phyloP scores from a whole-genome alignment of 257 asterid genomes.

The Penstemon davidsonii region DNA sequence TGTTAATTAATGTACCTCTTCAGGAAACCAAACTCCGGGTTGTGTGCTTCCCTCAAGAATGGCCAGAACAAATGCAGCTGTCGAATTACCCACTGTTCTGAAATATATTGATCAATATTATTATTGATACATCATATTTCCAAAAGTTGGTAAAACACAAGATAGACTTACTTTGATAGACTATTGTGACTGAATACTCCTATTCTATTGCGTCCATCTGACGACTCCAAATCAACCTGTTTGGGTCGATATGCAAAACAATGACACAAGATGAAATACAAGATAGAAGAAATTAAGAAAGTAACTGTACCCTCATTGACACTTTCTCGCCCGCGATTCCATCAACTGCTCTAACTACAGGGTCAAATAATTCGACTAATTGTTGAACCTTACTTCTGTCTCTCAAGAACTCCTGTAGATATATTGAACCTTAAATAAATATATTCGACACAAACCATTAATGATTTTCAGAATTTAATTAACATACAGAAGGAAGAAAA shows the following conservation, averaged over 20 bases:
- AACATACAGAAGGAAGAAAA: constrained; percentile 76
- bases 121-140: background rate
- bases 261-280: background rate
- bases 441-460: constrained; percentile 13
- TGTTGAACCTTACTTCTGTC: constrained; percentile 80
- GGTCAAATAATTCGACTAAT: constrained; percentile 74
- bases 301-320: constrained; percentile 75
- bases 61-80: constrained; percentile 79
- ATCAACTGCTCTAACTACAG: constrained; percentile 74
- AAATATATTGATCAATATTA: constrained; percentile 15
- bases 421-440: constrained; percentile 16
- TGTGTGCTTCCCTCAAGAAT: constrained; percentile 89
- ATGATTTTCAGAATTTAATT: constrained; percentile 19
- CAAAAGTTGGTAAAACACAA: background rate
- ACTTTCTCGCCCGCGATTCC: constrained; percentile 71
- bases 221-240: constrained; percentile 87
- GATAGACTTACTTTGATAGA: constrained; percentile 55
- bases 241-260: constrained; percentile 16
- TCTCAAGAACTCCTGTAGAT: constrained; percentile 71
- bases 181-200: constrained; percentile 88
- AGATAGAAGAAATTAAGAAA: background rate
- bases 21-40: constrained; percentile 97
- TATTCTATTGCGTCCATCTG: constrained; percentile 68
- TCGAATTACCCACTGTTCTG: constrained; percentile 88
- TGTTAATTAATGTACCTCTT: constrained; percentile 54